phyloP scores from a whole-genome alignment of 192 early-diverging fungal species.

The Linnemannia hyalina region DNA sequence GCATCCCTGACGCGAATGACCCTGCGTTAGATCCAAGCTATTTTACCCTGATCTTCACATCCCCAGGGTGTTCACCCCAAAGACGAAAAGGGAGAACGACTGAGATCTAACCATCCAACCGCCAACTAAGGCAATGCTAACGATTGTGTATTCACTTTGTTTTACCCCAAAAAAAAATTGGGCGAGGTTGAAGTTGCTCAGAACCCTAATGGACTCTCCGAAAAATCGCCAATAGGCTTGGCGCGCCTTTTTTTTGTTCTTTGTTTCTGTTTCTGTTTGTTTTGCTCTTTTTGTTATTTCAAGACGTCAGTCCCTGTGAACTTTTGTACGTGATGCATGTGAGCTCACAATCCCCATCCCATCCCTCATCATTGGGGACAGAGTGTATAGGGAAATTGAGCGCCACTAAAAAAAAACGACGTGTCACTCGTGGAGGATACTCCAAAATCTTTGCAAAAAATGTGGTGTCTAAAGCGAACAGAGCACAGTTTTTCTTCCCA shows the following conservation, averaged over 20 bases:
- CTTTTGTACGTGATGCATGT: slow-evolving; percentile 4
- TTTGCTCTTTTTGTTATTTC: background rate
- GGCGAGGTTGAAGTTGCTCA: slow-evolving; percentile 4
- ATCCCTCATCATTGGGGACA: background rate
- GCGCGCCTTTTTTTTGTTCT: background rate
- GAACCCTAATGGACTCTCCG: background rate
- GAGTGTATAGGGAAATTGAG: background rate
- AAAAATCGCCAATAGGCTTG: background rate
- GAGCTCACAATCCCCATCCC: background rate
- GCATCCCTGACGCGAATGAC: background rate
- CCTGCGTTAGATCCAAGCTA: background rate
- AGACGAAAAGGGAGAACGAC: background rate
- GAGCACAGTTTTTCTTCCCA: background rate
- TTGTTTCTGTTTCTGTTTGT: background rate
- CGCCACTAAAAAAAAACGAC: background rate
- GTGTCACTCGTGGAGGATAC: background rate
- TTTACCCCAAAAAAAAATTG: slow-evolving; percentile 7
- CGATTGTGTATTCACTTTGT: background rate
- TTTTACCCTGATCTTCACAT: background rate
- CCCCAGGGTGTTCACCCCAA: background rate
- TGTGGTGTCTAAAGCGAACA: slow-evolving; percentile 6
- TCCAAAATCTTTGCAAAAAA: background rate
- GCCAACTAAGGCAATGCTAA: background rate
- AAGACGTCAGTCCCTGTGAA: background rate
- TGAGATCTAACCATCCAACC: background rate